Conservation (phyloP, 163 green algal species). For the Scenedesmus sp. region DNA sequence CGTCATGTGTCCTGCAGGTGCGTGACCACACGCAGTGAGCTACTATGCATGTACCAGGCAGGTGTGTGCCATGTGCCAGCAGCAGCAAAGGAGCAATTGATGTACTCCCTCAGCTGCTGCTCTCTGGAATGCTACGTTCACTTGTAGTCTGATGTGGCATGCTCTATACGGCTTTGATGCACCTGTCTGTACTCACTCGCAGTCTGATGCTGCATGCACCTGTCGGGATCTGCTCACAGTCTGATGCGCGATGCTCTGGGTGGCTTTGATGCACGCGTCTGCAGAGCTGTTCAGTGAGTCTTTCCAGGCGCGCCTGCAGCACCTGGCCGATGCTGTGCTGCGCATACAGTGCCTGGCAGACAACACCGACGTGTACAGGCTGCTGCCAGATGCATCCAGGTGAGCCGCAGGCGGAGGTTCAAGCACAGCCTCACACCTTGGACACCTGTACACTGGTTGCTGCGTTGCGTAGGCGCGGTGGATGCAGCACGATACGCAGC, state of each 20-base stretch:
- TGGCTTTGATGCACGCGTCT: background rate
- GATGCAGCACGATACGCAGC: background rate
- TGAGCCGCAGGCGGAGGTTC: constrained; percentile 27
- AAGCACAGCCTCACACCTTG: background rate
- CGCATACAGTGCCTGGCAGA: constrained; percentile 75
- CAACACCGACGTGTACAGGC: constrained; percentile 70
- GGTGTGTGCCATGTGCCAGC: background rate
- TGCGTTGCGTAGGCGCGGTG: background rate
- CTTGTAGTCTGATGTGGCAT: too few species aligned
- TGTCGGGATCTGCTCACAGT: too few species aligned
- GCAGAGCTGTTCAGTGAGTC: constrained; percentile 63
- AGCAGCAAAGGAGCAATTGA: constrained; percentile 8
- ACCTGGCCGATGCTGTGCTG: constrained; percentile 80
- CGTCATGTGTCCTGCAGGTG: constrained; percentile 44
- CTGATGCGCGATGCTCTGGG: background rate
- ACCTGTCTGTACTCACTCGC: constrained; percentile 56
- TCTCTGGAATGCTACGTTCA: background rate
- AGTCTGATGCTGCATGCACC: too few species aligned
- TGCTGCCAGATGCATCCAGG: constrained; percentile 68
- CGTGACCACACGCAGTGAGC: background rate
- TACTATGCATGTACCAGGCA: background rate
- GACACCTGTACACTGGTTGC: background rate
- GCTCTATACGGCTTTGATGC: background rate
- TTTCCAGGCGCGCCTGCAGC: constrained; percentile 63
- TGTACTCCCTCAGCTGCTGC: background rate